Evolutionary conservation across 2,329 filamentous ascomycete species (phyloP).

Genomic region (Calcarisporium arbuscula): DNA sequence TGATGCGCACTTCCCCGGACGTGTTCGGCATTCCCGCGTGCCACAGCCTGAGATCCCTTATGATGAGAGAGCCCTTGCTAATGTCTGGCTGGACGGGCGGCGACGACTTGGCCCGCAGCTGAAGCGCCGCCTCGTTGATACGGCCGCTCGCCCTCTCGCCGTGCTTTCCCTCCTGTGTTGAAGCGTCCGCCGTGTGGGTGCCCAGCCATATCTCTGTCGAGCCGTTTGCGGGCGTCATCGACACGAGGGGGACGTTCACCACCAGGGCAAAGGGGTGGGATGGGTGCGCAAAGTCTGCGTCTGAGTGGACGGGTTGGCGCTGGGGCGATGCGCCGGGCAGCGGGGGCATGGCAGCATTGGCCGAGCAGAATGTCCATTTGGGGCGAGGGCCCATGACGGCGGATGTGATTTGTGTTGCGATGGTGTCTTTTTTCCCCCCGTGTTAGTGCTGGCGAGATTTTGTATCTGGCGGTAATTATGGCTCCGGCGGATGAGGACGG

Average conservation of each 20-base stretch:
- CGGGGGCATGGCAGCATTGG: constrained; percentile 50
- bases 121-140: constrained; percentile 36
- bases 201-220: constrained; percentile 55
- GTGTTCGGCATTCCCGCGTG: constrained; percentile 58
- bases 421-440: constrained; percentile 45
- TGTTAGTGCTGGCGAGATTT: too few relatives aligned
- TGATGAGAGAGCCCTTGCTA: constrained; percentile 47
- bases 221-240: constrained; percentile 45
- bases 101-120: constrained; percentile 26
- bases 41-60: constrained; percentile 57
- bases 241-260: constrained; percentile 46
- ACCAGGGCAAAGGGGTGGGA: constrained; percentile 48
- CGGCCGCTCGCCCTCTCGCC: constrained; percentile 46
- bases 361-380: constrained; percentile 52
- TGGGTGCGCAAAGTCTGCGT: constrained; percentile 53
- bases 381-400: constrained; percentile 48
- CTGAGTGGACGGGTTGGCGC: constrained; percentile 51
- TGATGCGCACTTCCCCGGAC: constrained; percentile 43
- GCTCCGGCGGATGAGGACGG: too few relatives aligned
- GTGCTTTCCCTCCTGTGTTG: constrained; percentile 41
- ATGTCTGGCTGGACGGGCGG: constrained; percentile 45
- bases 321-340: constrained; percentile 30
- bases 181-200: constrained; percentile 35
- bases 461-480: too few relatives aligned
- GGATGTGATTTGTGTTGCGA: constrained; percentile 50